Conservation (phyloP, 176 grass and related monocot species). For the Neostapfia colusana region DNA sequence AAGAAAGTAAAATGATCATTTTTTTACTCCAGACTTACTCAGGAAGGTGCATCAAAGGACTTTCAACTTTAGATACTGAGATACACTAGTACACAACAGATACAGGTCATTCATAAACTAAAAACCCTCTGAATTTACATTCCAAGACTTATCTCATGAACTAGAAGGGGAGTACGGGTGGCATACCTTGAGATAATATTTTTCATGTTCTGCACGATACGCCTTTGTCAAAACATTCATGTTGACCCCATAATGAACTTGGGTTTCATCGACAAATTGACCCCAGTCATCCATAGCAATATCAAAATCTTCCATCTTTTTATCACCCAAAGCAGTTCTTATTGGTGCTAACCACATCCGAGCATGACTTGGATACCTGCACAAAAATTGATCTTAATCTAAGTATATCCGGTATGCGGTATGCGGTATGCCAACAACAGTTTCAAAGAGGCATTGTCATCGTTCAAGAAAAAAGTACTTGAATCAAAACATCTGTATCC, state of each 20-base stretch:
- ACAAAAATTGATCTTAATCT: slow-evolving; percentile 3
- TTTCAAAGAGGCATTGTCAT: not conserved
- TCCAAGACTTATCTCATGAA: not conserved
- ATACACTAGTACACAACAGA: not conserved
- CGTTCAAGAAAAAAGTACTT: not conserved
- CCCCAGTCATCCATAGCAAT: slow-evolving; percentile 78
- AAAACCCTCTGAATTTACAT: not conserved
- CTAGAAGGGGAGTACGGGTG: slow-evolving; percentile 6
- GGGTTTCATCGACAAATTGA: slow-evolving; percentile 72
- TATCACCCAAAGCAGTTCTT: slow-evolving; percentile 65
- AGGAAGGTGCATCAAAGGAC: not conserved
- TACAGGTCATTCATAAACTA: not conserved
- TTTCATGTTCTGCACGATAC: slow-evolving; percentile 76
- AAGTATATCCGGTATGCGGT: not conserved
- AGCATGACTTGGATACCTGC: slow-evolving; percentile 97
- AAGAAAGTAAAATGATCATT: not conserved
- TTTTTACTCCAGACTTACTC: not conserved
- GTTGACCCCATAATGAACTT: slow-evolving; percentile 85
- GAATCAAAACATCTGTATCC: too few relatives aligned
- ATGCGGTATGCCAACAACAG: not conserved
- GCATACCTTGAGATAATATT: slow-evolving; percentile 88
- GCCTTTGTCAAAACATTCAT: slow-evolving; percentile 94
- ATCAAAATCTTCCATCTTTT: slow-evolving; percentile 81
- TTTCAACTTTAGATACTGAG: not conserved
- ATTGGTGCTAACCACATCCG: slow-evolving; percentile 94